Conservation (phyloP, 176 grass and related monocot genomes). For the Aechmea fasciata region DNA sequence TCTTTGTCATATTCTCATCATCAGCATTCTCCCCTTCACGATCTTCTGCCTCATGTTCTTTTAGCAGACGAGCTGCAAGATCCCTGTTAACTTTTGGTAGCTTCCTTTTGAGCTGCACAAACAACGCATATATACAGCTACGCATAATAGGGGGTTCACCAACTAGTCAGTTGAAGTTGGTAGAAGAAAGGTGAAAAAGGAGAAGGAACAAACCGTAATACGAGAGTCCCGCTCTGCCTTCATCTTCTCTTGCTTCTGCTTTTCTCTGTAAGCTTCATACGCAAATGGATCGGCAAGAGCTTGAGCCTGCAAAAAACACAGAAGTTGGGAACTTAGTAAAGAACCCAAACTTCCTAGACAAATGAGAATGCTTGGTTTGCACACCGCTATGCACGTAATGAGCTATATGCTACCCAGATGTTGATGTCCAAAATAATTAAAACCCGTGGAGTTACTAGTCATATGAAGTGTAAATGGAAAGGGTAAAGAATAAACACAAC, state of each 20-base stretch:
- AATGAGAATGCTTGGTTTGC: too few relatives aligned
- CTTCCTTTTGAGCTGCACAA: conserved; percentile 38
- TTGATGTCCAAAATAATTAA: too few relatives aligned
- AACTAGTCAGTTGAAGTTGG: background rate
- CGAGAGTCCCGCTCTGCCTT: conserved; percentile 50
- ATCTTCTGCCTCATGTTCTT: conserved; percentile 44
- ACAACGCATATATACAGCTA: background rate
- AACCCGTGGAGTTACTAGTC: too few relatives aligned
- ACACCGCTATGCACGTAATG: too few relatives aligned
- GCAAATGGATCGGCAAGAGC: conserved; percentile 44
- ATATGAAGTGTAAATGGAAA: too few relatives aligned
- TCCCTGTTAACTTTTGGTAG: conserved; percentile 88
- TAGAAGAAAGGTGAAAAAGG: conserved; percentile 8
- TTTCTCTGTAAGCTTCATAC: conserved; percentile 35
- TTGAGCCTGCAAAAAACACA: conserved; percentile 38
- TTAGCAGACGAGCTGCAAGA: conserved; percentile 30
- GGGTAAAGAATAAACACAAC: too few relatives aligned
- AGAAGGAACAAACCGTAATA: conserved; percentile 47
- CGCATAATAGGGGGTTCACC: too few relatives aligned
- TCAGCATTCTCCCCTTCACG: conserved; percentile 41
- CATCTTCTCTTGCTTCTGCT: conserved; percentile 54
- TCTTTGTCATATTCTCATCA: conserved; percentile 36
- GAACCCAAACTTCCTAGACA: background rate
- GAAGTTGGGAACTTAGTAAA: background rate
- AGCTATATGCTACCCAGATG: too few relatives aligned